Evolutionary conservation across 345 rosid species (phyloP).

Genomic region (Eucalyptus melliodora): DNA sequence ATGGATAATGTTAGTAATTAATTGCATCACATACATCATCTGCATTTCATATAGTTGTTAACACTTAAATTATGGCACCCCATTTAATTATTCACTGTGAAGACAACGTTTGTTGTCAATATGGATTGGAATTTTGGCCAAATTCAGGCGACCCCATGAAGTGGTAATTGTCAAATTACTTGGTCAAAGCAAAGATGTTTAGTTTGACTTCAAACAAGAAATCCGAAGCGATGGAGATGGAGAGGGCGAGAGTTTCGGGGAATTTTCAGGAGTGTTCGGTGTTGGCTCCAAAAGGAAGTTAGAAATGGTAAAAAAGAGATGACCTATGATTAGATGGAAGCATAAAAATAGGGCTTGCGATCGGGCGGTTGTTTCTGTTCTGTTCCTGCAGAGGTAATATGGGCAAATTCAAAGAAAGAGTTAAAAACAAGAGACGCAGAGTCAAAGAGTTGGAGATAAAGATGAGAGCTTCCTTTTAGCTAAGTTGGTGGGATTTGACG

Average conservation of each 20-base stretch:
- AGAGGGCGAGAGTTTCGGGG: background rate
- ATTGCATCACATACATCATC: background rate
- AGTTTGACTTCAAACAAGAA: background rate
- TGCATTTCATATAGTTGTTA: background rate
- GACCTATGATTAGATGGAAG: background rate
- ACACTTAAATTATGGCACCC: background rate
- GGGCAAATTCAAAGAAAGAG: background rate
- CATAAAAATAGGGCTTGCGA: background rate
- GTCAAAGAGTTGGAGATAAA: background rate
- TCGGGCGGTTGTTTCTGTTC: background rate
- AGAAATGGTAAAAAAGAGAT: background rate
- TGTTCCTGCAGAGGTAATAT: background rate
- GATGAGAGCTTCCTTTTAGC: background rate
- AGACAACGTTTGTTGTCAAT: background rate
- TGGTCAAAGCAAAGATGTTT: background rate
- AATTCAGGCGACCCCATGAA: background rate
- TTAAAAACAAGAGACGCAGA: background rate
- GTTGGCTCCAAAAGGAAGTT: background rate
- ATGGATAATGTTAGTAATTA: too few relatives aligned
- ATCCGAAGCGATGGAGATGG: background rate
- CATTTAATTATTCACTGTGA: background rate
- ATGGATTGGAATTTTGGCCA: background rate
- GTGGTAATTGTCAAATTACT: rapidly evolving
- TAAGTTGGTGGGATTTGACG: background rate
- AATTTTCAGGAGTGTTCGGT: background rate